Base-by-base conservation (phyloP, 208 protist genomes). In the Porcisia deanei region DNA sequence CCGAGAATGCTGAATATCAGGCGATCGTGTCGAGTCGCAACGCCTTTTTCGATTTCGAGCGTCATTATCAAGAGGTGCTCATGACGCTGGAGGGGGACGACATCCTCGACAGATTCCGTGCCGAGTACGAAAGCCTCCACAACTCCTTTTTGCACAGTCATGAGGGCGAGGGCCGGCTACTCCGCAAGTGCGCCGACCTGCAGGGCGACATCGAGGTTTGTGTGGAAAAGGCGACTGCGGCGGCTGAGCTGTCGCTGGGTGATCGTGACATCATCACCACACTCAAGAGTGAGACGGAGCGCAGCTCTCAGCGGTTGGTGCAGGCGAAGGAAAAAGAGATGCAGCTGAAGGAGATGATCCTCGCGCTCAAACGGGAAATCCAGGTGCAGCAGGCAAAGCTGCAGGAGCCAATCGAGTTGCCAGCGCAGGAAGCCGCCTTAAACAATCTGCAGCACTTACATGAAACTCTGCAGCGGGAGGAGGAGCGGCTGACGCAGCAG, bases 81-180 rank as follows among this genome's bases (percentile, higher is more conserved):
- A 88, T 95, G 84, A 91, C 98, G 59, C 83, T 99, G 1, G 93
- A 97, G 54, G 96, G 92, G 66, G 97, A 99, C 74, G 95, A 99
- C 53, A 82, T 96, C 45, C 89, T 99, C 0, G 97, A 99, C 72
- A 78, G 89, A 49, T 99, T 99, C 83, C 90, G 96, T 30, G 77
- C 80, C 10, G 98, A 99, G 83, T 99, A 99, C 84, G 96, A 98
- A 3, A 98, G 99, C 54, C 89, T 99, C 10, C 98, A 99, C 77
- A 85, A 94, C 71, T 98, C 98, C 14, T 91, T 99, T 18, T 87
- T 99, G 52, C 98, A 98, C 85, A 98, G 96, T 60, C 98, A 99
- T 83, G 98, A 99, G 77, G 98, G 91, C 57, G 98, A 99, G 83
- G 98, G 98, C 79, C 88, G 97, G 37, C 82, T 99, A 52, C 94